Conservation (phyloP, 2,329 filamentous ascomycete species). For the Huntiella moniliformis region DNA sequence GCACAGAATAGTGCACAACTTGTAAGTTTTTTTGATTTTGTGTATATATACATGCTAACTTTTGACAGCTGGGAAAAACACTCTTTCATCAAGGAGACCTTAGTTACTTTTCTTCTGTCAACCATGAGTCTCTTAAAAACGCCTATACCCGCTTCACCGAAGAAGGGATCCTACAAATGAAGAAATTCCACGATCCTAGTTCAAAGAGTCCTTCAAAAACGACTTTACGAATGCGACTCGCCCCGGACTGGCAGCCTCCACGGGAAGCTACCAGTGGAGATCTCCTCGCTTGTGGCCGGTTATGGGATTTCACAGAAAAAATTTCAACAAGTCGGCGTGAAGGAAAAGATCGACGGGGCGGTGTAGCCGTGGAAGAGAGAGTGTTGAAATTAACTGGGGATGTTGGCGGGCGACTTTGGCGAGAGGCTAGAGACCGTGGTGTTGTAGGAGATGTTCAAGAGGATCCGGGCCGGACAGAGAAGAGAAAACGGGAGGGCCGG, state of each 20-base stretch:
- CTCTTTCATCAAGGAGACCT: constrained; percentile 95
- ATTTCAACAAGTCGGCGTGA: constrained; percentile 71
- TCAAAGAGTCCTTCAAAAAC: constrained; percentile 24
- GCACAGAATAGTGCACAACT: constrained; percentile 68
- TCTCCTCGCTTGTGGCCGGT: constrained; percentile 49
- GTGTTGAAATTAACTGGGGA: constrained; percentile 61
- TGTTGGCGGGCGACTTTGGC: constrained; percentile 53
- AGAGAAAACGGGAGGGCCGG: constrained; percentile 27
- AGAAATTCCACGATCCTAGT: constrained; percentile 42
- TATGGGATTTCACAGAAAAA: constrained; percentile 85
- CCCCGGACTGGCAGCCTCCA: constrained; percentile 54
- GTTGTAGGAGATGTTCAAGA: constrained; percentile 29
- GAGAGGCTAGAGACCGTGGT: constrained; percentile 26
- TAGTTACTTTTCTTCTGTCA: constrained; percentile 93
- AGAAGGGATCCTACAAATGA: constrained; percentile 67
- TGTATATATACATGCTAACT: neutral
- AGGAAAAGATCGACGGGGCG: constrained; percentile 91
- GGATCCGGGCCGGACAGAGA: constrained; percentile 21
- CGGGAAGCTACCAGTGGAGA: constrained; percentile 42
- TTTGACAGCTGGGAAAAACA: constrained; percentile 64
- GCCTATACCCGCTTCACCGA: constrained; percentile 75
- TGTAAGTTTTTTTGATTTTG: constrained; percentile 26
- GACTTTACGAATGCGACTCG: constrained; percentile 45
- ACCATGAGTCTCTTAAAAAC: constrained; percentile 94
- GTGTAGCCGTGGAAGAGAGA: constrained; percentile 66